These are phyloP conservation scores for Xylaria sp. DNA, from an alignment of 2,329 filamentous ascomycete genomes.

Conservation along the genomic window DNA sequence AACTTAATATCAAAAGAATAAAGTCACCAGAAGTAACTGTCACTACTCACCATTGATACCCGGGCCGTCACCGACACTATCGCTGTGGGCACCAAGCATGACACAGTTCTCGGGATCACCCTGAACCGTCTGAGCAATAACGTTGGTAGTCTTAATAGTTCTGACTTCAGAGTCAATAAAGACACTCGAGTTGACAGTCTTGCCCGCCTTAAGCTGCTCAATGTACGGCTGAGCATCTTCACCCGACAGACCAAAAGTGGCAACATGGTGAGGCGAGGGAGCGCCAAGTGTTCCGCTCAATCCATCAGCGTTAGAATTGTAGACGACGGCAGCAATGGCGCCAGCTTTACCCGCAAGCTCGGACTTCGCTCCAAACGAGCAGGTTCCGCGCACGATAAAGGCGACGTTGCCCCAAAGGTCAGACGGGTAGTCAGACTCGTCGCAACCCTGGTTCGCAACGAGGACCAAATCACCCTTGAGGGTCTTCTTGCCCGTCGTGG, in stretches of 20 bases:
- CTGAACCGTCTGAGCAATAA: slow-evolving; percentile 55
- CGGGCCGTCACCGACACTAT: slow-evolving; percentile 57
- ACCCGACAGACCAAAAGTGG: slow-evolving; percentile 62
- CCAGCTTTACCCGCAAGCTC: slow-evolving; percentile 62
- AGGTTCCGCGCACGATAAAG: slow-evolving; percentile 64
- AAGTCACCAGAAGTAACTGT: not conserved
- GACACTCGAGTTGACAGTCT: slow-evolving; percentile 48
- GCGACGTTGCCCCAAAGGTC: slow-evolving; percentile 59
- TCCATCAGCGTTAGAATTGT: slow-evolving; percentile 62
- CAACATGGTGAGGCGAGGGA: slow-evolving; percentile 54
- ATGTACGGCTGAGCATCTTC: slow-evolving; percentile 54
- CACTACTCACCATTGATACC: slow-evolving; percentile 58
- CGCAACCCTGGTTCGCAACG: slow-evolving; percentile 59
- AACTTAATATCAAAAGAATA: not conserved
- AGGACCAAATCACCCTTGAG: slow-evolving; percentile 57
- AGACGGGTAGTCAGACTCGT: slow-evolving; percentile 56
- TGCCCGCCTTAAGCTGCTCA: slow-evolving; percentile 46
- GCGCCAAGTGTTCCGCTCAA: slow-evolving; percentile 65
- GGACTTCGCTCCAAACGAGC: slow-evolving; percentile 67
- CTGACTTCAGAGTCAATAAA: slow-evolving; percentile 56
- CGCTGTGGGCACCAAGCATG: slow-evolving; percentile 60
- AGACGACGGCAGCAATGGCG: slow-evolving; percentile 66
- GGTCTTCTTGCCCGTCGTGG: slow-evolving; percentile 54
- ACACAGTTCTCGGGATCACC: slow-evolving; percentile 59
- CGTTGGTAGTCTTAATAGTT: slow-evolving; percentile 51